Base-by-base conservation (phyloP, 225 moss, liverwort and hornwort species). In the Marchantia polymorpha region DNA sequence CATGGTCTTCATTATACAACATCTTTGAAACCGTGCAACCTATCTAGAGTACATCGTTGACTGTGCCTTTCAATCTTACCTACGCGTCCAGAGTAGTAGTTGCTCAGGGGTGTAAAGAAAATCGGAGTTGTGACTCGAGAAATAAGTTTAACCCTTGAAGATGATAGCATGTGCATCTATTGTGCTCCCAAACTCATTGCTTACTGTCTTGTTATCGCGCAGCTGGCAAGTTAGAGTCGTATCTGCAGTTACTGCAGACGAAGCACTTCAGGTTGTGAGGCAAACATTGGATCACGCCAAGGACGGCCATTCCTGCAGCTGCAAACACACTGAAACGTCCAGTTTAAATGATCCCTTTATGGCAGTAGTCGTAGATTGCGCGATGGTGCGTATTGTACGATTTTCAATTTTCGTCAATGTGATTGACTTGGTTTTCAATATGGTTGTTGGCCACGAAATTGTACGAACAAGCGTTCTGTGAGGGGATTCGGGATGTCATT, bases 191-290 rank as follows among this genome's bases (percentile, higher is more conserved):
- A 39, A 48, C 48, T 70, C 20, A 70, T 30, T 30, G 13, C 3
- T 69, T 49, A 15, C 0, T 10, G 17, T 31, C 31, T 64, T 75
- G 39, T 54, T 52, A 51, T 64, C 27, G 51, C 74, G 47, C 73
- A 83, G 83, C 54, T 83, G 83, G 83, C 78, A 83, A 52, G 78
- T 83, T 15, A 61, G 83, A 55, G 83, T 78, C 7, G 83, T 83
- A 64, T 83, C 72, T 11, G 83, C 78, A 3, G 74, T 74, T 12
- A 66, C 83, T 53, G 78, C 72, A 0, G 78, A 73, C 20, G 78
- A 83, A 48, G 78, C 83, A 16, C 78, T 83, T 46, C 83, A 83
- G 52, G 78, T 73, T 29, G 73, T 83, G 60, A 72, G 73, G 72
- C 83, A 74, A 12, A 64, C 73, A 11, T 48, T 83, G 73, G 78